Percentiles rank a stretch among this genome's conserved stretches.
Evolutionary conservation across 495 filamentous ascomycete species (phyloP).

Genomic region (Pyrenula aspistea): DNA sequence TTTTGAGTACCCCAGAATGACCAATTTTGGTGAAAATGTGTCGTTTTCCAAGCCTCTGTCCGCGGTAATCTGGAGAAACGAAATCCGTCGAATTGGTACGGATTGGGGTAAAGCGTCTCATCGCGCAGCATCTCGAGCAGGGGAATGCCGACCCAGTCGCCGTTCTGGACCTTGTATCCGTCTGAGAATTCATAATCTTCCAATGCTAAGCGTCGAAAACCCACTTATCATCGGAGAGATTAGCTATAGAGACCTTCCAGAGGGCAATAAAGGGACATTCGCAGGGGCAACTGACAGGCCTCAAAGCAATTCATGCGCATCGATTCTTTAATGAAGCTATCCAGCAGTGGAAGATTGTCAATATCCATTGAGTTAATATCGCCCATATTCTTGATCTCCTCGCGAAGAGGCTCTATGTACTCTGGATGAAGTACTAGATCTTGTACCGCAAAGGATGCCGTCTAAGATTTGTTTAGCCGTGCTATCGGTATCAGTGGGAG

Average conservation of each 20-base stretch:
- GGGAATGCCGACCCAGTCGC: neutral
- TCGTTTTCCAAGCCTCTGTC: neutral
- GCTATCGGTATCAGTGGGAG: neutral
- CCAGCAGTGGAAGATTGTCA: neutral
- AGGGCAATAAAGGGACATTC: neutral
- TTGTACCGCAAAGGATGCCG: neutral
- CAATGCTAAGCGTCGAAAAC: neutral
- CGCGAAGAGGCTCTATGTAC: neutral
- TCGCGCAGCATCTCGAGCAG: neutral
- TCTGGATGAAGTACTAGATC: neutral
- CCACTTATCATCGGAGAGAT: neutral
- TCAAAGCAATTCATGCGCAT: neutral
- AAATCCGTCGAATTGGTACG: neutral
- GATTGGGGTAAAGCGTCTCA: neutral
- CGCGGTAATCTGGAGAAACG: neutral
- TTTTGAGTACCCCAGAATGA: neutral
- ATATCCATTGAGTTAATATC: neutral
- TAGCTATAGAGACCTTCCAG: neutral
- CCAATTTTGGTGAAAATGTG: neutral
- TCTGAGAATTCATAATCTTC: neutral
- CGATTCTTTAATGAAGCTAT: neutral
- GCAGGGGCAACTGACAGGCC: neutral
- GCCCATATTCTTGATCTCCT: neutral
- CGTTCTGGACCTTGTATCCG: neutral
- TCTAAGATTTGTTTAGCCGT: neutral